phyloP scores from a whole-genome alignment of 345 rosid species.

The Laguncularia racemosa region DNA sequence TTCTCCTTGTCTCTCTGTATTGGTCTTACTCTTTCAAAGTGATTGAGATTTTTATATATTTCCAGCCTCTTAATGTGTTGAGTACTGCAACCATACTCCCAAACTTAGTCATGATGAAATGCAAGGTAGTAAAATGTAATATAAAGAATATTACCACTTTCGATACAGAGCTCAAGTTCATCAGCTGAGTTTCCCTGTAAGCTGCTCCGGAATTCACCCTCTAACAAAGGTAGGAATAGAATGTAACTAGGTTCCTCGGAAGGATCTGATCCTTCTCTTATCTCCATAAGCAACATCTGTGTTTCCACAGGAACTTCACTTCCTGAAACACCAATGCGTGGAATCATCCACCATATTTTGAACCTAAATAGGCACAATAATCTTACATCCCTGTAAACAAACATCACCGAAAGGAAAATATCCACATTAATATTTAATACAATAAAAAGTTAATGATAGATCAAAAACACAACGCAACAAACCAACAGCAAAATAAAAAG shows the following conservation, averaged over 20 bases:
- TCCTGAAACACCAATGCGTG: conserved; percentile 44
- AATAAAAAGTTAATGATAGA: no score
- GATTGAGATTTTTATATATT: no score
- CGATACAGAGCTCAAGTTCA: conserved; percentile 47
- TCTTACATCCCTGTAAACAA: conserved; percentile 29
- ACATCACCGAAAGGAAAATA: background rate
- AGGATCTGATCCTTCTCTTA: conserved; percentile 6
- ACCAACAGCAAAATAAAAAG: no score
- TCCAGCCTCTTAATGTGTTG: background rate
- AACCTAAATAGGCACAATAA: conserved; percentile 39
- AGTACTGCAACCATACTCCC: background rate
- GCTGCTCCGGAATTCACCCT: conserved; percentile 45
- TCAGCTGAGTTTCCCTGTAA: conserved; percentile 42
- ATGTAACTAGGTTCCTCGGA: conserved; percentile 15
- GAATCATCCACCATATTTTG: conserved; percentile 49
- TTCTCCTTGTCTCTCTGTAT: no score
- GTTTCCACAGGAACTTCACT: conserved; percentile 50
- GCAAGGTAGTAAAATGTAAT: background rate
- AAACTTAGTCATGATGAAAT: background rate
- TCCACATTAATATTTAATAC: background rate
- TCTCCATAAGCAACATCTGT: conserved; percentile 54
- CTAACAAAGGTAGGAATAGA: conserved; percentile 41
- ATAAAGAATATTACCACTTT: conserved; percentile 28
- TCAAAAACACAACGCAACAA: background rate
- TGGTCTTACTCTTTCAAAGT: no score